Conservation (phyloP, 345 rosid genomes). For the Eucalyptus marginata region DNA sequence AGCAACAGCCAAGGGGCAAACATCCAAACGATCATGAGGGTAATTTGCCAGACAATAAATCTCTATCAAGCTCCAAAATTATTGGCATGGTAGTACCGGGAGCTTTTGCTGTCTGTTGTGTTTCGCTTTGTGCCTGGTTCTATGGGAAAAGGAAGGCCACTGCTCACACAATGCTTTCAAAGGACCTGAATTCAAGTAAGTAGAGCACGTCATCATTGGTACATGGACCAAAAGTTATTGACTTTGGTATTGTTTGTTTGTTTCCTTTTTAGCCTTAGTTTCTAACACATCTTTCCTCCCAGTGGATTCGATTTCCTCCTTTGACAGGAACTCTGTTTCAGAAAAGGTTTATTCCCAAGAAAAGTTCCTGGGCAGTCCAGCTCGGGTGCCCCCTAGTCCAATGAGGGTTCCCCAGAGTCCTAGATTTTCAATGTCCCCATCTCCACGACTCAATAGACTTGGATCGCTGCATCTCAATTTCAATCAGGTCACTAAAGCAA, state of each 20-base stretch:
- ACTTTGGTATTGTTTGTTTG: background rate
- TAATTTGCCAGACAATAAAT: background rate
- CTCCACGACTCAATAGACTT: constrained; percentile 57
- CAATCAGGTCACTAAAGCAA: constrained; percentile 50
- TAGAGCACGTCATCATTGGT: background rate
- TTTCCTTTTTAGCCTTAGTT: background rate
- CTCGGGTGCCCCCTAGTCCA: constrained; percentile 58
- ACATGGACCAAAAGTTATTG: background rate
- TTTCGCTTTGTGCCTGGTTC: constrained; percentile 47
- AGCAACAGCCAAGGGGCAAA: background rate
- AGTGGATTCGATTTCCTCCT: constrained; percentile 54
- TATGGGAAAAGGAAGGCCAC: constrained; percentile 46
- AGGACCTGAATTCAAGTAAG: constrained; percentile 61
- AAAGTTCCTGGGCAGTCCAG: constrained; percentile 54
- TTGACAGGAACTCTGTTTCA: constrained; percentile 34
- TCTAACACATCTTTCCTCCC: constrained; percentile 15
- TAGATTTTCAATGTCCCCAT: constrained; percentile 63
- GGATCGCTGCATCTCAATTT: constrained; percentile 61
- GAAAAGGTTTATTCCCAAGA: constrained; percentile 29
- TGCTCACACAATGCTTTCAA: constrained; percentile 41
- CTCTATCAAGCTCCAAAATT: background rate
- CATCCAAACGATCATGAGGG: background rate
- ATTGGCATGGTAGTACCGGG: constrained; percentile 38
- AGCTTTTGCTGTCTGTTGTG: constrained; percentile 31
- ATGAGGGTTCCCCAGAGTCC: constrained; percentile 77